Evolutionary conservation across 2,329 filamentous ascomycete genomes (phyloP), one percentile per base, ranked within the genome.

Genomic region (Elsinoe ampelina): DNA sequence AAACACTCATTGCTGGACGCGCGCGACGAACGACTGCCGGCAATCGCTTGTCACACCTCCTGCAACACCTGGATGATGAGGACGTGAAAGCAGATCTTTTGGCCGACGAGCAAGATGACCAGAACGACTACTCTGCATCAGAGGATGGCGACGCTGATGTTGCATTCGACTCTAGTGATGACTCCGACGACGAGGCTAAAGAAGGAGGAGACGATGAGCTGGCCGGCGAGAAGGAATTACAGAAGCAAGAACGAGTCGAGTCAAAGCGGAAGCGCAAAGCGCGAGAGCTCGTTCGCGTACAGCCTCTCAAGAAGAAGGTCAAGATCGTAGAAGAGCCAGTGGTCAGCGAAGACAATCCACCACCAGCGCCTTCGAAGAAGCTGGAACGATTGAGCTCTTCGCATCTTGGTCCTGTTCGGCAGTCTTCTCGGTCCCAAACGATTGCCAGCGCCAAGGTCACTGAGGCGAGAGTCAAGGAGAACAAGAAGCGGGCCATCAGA

Each of bases 241-340:
- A 93, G 71, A 85, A 82, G 61, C 81, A 86, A 63, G 89, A 86
- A 58, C 84, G 83, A 63, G 82, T 81, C 58, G 85, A 86, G 64
- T 81, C 78, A 58, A 95, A 95, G 72, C 88, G 89, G 69, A 96
- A 95, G 72, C 83, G 89, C 62, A 95, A 92, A 67, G 82, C 85
- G 1, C 83, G 50, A 22, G 59, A 61, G 32, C 50, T 61, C 38
- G 41, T 57, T 19, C 87, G 65, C 84, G 90, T 59, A 84, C 82
- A 91, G 70, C 89, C 84, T 68, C 85, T 89, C 64, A 86, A 84
- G 66, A 88, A 91, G 62, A 81, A 84, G 50, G 68, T 76, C 73
- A 60, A 77, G 77, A 32, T 74, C 54, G 66, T 65, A 26, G 66
- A 68, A 35, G 67, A 72, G 71, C 63, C 69, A 13, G 60, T 70